Base-by-base conservation (phyloP, 1,139 yeast genomes). In the Debaryomycetaceae sp. region DNA sequence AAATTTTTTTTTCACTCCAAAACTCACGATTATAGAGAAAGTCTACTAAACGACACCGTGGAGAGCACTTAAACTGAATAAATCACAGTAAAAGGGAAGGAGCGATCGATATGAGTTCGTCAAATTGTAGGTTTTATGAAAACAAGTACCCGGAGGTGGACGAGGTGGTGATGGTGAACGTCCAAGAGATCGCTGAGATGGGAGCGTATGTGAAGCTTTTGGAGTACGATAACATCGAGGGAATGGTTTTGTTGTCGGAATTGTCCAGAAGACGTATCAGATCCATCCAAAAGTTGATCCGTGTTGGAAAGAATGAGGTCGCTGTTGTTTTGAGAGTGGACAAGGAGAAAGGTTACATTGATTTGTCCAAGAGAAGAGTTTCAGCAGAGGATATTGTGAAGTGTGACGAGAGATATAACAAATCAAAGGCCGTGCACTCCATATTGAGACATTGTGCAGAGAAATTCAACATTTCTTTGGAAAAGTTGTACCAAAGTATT, bases 261-360 rank as follows among this genome's bases (percentile, higher is more conserved):
- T 79, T 92, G 55, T 89, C 98, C 30, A 87, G 98, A 79, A 87
- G 98, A 78, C 95, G 99, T 74, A 92, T 92, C 59, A 81, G 99
- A 68, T 88, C 97, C 42, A 92, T 92, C 60, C 99, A 92, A 69
- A 94, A 92, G 64, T 81, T 89, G 65, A 91, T 92, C 65, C 87
- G 97, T 73, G 98, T 92, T 47, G 99, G 99, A 52, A 88, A 95
- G 65, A 92, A 94, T 61, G 99, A 92, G 70, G 98, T 92, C 44
- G 98, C 94, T 26, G 98, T 92, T 44, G 98, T 94, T n/a, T 77
- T 92, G 63, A 87, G 99, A 75, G 98, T 92, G 47, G 99, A 92
- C 70, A 91, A 89, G 67, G 98, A 94, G 66, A 92, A 92, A 68
- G 99, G 97, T 38, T 92, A 92, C 69, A 92, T 92, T 63, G 99